These are phyloP conservation scores for Yamadazyma philogaea DNA, from an alignment of 805 yeast species.

Conservation along the genomic window DNA sequence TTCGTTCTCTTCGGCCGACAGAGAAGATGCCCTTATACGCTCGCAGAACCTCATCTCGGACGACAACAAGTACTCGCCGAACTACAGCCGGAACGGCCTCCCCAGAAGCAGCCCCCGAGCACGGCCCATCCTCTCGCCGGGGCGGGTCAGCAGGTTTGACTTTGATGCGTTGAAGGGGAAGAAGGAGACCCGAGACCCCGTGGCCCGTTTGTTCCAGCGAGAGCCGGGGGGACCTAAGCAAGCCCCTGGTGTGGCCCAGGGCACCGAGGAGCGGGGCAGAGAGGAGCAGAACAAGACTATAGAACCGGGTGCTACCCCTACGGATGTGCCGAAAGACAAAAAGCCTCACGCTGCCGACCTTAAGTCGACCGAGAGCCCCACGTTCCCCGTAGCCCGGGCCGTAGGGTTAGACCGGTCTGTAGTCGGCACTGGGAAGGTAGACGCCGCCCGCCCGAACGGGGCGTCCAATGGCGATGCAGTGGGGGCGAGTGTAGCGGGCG, in stretches of 20 bases:
- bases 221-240: too few species aligned
- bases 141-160: slow-evolving; percentile 3
- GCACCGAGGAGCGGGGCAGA: not conserved
- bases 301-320: too few species aligned
- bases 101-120: slow-evolving; percentile 1
- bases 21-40: slow-evolving; percentile 16
- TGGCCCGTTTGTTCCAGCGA: slow-evolving; percentile 1
- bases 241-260: not conserved
- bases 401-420: too few species aligned
- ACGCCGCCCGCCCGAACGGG: too few species aligned
- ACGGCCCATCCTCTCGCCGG: not conserved
- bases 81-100: not conserved
- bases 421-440: too few species aligned
- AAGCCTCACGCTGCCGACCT: too few species aligned
- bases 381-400: too few species aligned
- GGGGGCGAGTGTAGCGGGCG: not conserved
- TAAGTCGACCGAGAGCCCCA: too few species aligned
- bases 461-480: not conserved
- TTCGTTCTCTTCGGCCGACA: not conserved
- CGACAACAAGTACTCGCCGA: slow-evolving; percentile 23
- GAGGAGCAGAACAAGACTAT: too few species aligned
- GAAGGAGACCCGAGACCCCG: slow-evolving; percentile 1
- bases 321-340: too few species aligned
- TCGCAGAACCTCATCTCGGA: slow-evolving; percentile 21
- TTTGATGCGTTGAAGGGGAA: slow-evolving; percentile 3